phyloP scores from a whole-genome alignment of 306 rosid species.

The Vicia villosa region DNA sequence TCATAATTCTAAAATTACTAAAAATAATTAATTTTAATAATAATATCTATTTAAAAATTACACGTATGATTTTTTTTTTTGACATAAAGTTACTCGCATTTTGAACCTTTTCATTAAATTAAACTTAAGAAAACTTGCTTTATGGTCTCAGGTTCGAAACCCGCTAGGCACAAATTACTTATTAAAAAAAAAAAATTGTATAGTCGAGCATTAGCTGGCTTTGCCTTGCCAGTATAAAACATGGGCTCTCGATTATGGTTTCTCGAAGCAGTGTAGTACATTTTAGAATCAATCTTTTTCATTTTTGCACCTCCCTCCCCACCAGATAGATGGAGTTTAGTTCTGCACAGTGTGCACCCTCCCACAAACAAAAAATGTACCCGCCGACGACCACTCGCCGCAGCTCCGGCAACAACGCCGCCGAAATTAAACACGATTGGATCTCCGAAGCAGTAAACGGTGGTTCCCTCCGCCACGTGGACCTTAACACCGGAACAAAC shows the following conservation, averaged over 20 bases:
- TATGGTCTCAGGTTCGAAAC: no score
- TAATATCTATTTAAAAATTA: no score
- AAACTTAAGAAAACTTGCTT: no score
- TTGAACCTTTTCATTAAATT: no score
- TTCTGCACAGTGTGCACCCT: not conserved
- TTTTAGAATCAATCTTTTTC: not conserved
- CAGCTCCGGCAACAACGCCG: conserved; percentile 41
- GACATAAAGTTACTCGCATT: no score
- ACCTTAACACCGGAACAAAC: conserved; percentile 65
- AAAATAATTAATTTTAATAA: no score
- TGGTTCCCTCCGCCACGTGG: conserved; percentile 75
- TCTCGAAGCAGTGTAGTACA: no score
- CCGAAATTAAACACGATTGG: conserved; percentile 51
- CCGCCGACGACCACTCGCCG: conserved; percentile 46
- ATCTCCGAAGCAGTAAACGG: conserved; percentile 56
- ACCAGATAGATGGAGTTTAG: conserved; percentile 1
- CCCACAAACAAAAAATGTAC: conserved; percentile 41
- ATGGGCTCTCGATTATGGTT: not conserved
- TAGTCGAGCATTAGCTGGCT: not conserved
- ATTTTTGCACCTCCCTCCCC: conserved; percentile 4
- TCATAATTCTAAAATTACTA: no score
- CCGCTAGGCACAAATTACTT: no score
- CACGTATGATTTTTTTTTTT: no score
- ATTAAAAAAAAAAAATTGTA: not conserved
- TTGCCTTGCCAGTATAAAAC: not conserved